phyloP scores from a whole-genome alignment of 768 basidiomycete species.

The Suillus plorans region DNA sequence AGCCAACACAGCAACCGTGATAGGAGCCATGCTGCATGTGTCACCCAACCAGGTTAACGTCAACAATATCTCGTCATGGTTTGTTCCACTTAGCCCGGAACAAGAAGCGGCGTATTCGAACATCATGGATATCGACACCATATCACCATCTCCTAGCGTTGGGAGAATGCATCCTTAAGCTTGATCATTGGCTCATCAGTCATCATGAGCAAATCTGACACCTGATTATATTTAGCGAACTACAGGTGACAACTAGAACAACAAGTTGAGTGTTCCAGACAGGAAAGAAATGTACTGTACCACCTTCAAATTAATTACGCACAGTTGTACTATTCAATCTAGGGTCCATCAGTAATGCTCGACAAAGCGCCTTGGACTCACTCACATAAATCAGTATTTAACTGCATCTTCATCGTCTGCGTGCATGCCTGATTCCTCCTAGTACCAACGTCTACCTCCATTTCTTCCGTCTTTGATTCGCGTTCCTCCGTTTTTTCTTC shows the following conservation, averaged over 20 bases:
- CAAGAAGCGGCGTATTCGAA: too few species aligned
- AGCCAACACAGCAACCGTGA: too few species aligned
- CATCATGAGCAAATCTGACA: background rate
- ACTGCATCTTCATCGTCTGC: conserved; percentile 81
- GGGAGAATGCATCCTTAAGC: background rate
- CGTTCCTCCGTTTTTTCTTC: conserved; percentile 37
- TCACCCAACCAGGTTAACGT: too few species aligned
- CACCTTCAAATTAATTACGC: conserved; percentile 3
- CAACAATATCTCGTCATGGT: too few species aligned
- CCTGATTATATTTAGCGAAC: conserved; percentile 4
- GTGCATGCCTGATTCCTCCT: conserved; percentile 45
- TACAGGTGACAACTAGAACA: conserved; percentile 7
- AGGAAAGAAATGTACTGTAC: background rate
- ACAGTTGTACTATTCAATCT: conserved; percentile 3
- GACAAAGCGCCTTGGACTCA: background rate
- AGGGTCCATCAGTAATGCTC: background rate
- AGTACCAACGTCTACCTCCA: conserved; percentile 21
- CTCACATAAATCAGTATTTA: conserved; percentile 52
- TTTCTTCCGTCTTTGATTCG: conserved; percentile 32
- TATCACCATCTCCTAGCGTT: background rate
- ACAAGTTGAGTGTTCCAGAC: conserved; percentile 1
- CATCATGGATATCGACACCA: too few species aligned
- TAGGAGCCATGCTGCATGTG: too few species aligned
- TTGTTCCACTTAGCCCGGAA: too few species aligned
- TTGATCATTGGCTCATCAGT: background rate